phyloP scores from a whole-genome alignment of 2,329 filamentous ascomycete species.

The Pestalotiopsis sp. region DNA sequence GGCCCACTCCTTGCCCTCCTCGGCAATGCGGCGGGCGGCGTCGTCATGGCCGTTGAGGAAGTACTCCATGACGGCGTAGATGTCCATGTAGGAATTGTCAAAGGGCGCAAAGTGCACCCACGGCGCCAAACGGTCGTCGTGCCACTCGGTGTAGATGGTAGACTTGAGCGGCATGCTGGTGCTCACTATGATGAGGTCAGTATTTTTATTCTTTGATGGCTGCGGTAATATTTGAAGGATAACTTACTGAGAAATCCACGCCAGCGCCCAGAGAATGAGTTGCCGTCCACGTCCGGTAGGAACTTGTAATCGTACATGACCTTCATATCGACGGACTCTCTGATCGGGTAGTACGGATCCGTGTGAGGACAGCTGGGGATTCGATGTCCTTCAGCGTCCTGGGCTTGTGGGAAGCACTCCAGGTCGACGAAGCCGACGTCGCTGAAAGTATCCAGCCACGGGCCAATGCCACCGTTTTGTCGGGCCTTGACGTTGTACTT shows the following conservation, averaged over 20 bases:
- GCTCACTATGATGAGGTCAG: conserved; percentile 40
- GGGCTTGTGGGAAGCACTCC: conserved; percentile 35
- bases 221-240: not conserved
- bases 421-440: conserved; percentile 48
- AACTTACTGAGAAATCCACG: conserved; percentile 55
- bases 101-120: conserved; percentile 77
- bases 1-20: conserved; percentile 63
- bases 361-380: conserved; percentile 31
- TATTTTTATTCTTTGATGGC: not conserved
- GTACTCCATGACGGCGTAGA: conserved; percentile 68
- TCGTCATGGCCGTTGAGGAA: conserved; percentile 55
- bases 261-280: conserved; percentile 66
- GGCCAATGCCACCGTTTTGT: conserved; percentile 35
- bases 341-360: conserved; percentile 36
- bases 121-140: conserved; percentile 68
- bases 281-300: conserved; percentile 73
- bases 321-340: conserved; percentile 42
- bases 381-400: not conserved
- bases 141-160: conserved; percentile 76
- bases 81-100: conserved; percentile 68
- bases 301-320: conserved; percentile 63
- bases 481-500: conserved; percentile 36
- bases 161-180: conserved; percentile 71
- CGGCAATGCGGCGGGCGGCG: conserved; percentile 62
- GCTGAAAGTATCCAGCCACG: conserved; percentile 43